These are phyloP conservation scores for Lentinula edodes DNA, from an alignment of 768 basidiomycete species.

Conservation along the genomic window DNA sequence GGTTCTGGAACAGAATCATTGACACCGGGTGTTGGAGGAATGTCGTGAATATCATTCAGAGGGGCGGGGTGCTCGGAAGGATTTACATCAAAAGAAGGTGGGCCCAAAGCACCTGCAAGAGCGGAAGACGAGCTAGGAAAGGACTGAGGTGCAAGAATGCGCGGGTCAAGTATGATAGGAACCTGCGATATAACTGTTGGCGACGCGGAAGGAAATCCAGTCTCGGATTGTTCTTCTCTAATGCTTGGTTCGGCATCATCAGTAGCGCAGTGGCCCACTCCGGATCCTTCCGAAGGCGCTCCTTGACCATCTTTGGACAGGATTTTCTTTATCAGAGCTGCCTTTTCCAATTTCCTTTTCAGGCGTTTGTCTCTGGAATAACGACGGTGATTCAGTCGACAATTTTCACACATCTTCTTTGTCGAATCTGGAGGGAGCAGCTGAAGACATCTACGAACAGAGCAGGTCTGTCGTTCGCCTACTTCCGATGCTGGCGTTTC, in stretches of 20 bases:
- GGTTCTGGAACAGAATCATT: neutral
- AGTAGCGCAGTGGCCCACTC: neutral
- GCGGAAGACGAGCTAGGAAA: neutral
- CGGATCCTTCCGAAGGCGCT: neutral
- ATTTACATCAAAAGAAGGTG: neutral
- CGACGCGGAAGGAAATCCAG: no score
- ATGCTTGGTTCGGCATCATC: neutral
- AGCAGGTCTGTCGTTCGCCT: conserved; percentile 22
- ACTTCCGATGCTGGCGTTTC: no score
- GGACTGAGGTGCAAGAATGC: no score
- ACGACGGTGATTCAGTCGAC: conserved; percentile 43
- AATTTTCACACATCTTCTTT: conserved; percentile 50
- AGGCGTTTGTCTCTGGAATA: conserved; percentile 49
- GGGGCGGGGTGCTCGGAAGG: no score
- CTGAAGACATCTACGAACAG: conserved; percentile 39
- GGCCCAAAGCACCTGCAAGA: neutral
- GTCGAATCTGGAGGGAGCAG: conserved; percentile 17
- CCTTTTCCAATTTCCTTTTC: conserved; percentile 47
- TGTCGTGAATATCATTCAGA: neutral
- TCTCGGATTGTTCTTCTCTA: no score
- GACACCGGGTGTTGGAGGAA: neutral
- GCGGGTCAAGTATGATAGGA: no score
- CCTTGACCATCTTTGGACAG: conserved; percentile 2
- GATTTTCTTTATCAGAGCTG: conserved; percentile 19
- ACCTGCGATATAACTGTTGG: no score